These are phyloP conservation scores for Penstemon davidsonii DNA, from an alignment of 257 asterid genomes.

Conservation along the genomic window DNA sequence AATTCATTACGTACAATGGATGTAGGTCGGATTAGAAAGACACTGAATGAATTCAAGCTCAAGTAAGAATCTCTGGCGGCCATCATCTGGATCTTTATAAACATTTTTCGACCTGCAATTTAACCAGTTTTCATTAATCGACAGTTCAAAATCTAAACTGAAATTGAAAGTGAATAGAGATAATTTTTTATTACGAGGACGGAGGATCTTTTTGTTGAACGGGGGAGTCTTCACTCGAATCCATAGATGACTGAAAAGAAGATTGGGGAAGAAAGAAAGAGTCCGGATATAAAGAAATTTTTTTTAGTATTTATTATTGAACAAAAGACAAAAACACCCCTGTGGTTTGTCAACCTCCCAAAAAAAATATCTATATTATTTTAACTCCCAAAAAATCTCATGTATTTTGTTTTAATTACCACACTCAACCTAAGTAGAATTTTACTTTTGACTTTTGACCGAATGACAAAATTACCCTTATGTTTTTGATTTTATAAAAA, in stretches of 20 bases:
- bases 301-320: too few species aligned
- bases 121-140: not conserved
- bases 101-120: conserved; percentile 47
- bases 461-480: too few species aligned
- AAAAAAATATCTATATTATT: too few species aligned
- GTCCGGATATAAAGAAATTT: too few species aligned
- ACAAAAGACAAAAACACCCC: too few species aligned
- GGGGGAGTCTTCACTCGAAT: conserved; percentile 39
- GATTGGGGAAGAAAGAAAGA: too few species aligned
- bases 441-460: too few species aligned
- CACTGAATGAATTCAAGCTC: conserved; percentile 94
- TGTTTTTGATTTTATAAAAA: too few species aligned
- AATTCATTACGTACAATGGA: conserved; percentile 49
- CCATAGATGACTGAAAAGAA: conserved; percentile 27
- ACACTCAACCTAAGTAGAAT: too few species aligned
- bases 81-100: conserved; percentile 91
- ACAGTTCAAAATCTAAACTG: not conserved
- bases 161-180: not conserved
- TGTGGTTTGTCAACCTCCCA: too few species aligned
- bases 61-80: conserved; percentile 85
- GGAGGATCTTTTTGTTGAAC: conserved; percentile 39
- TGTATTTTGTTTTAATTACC: too few species aligned
- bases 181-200: conserved; percentile 35
- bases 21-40: conserved; percentile 88
- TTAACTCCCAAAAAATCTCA: too few species aligned